phyloP scores from a whole-genome alignment of 257 asterid species.

The Haberlea rhodopensis region DNA sequence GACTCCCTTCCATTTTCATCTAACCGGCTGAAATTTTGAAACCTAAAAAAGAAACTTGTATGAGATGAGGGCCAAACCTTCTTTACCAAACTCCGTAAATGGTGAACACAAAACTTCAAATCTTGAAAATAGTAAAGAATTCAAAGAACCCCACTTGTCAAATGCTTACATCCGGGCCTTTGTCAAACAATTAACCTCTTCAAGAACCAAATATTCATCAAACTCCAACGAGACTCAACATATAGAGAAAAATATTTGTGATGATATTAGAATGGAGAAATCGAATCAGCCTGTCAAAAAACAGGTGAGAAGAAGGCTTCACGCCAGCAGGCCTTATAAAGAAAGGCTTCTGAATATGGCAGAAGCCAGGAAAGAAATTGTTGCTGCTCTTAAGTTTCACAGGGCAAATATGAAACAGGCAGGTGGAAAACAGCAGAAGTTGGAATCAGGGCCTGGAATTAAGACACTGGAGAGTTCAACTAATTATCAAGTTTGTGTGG shows the following conservation, averaged over 20 bases:
- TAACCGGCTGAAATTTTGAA: background rate
- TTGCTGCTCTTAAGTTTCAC: constrained; percentile 90
- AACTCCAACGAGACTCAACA: constrained; percentile 39
- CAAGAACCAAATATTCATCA: constrained; percentile 66
- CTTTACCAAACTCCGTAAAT: constrained; percentile 46
- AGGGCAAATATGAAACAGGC: constrained; percentile 82
- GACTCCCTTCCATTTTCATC: constrained; percentile 28
- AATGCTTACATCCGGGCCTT: constrained; percentile 91
- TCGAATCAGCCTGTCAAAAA: constrained; percentile 42
- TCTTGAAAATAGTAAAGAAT: constrained; percentile 31
- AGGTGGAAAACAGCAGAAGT: constrained; percentile 45
- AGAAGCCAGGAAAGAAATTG: constrained; percentile 92
- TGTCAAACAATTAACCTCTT: constrained; percentile 77
- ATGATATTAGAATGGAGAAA: constrained; percentile 28
- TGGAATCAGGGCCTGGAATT: constrained; percentile 33
- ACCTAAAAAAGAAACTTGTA: background rate
- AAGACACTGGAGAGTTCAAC: constrained; percentile 34
- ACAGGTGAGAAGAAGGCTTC: constrained; percentile 85
- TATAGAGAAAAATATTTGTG: constrained; percentile 34
- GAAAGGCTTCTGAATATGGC: constrained; percentile 97
- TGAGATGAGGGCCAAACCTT: constrained; percentile 73
- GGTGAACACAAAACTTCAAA: constrained; percentile 42
- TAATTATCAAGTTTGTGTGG: constrained; percentile 39
- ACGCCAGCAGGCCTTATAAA: constrained; percentile 89
- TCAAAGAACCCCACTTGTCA: constrained; percentile 70